Conservation (phyloP, 169 alveolate genomes). For the Plasmodium blacklocki region DNA sequence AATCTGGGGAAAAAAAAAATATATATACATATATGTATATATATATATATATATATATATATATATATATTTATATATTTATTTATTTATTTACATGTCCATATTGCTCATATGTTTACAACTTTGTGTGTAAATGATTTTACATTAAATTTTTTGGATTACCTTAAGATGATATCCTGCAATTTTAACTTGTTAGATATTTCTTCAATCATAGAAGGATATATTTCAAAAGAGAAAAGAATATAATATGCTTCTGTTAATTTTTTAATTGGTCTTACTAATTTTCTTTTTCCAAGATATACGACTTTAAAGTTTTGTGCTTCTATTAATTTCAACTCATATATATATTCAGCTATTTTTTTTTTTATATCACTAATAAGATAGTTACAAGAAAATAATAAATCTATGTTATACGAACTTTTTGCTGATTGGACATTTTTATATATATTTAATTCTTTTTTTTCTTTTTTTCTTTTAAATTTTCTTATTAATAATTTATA, state of each 20-base stretch:
- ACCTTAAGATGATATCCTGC: conserved; percentile 42
- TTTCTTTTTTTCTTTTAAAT: conserved; percentile 26
- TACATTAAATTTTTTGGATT: background rate
- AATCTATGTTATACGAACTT: conserved; percentile 35
- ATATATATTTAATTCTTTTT: conserved; percentile 14
- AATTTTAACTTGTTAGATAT: conserved; percentile 7
- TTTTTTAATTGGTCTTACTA: conserved; percentile 54
- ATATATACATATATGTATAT: background rate
- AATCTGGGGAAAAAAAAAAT: conserved; percentile 5
- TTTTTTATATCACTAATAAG: conserved; percentile 33
- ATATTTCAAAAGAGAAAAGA: conserved; percentile 32
- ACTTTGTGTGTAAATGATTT: background rate
- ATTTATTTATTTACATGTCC: background rate
- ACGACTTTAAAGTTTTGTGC: conserved; percentile 16
- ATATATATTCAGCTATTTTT: conserved; percentile 37
- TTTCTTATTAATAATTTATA: conserved; percentile 31
- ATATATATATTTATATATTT: too few species aligned
- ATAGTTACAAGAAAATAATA: conserved; percentile 37
- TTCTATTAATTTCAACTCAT: conserved; percentile 36
- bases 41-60: background rate
- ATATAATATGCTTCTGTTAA: conserved; percentile 41
- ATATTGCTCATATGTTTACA: background rate
- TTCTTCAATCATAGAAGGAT: conserved; percentile 37
- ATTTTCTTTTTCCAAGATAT: conserved; percentile 32
- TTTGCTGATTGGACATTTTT: conserved; percentile 24